A percentile compares a stretch with the other conserved stretches of the same genome.
Conservation (phyloP, 441 rosid genomes). For the Euphorbia schlechtendalii region DNA sequence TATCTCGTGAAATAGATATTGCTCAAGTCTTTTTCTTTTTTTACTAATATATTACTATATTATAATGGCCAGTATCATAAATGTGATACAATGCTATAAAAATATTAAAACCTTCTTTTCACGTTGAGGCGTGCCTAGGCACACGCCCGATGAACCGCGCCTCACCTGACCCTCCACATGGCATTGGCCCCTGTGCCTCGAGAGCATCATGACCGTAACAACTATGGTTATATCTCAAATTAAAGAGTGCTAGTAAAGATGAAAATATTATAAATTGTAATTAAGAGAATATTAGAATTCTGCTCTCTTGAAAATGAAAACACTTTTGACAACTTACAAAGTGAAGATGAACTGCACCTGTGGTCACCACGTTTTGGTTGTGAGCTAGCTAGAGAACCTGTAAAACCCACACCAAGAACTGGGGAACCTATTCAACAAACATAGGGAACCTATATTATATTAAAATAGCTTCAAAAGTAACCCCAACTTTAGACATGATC, state of each 20-base stretch:
- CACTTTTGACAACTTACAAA: background rate
- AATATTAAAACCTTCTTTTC: too few relatives aligned
- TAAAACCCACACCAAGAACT: slow-evolving; percentile 87
- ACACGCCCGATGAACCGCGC: too few relatives aligned
- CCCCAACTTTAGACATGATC: background rate
- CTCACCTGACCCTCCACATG: too few relatives aligned
- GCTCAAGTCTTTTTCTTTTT: too few relatives aligned
- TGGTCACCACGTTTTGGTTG: slow-evolving; percentile 77
- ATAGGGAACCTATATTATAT: background rate
- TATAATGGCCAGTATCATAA: too few relatives aligned
- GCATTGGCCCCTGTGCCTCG: too few relatives aligned
- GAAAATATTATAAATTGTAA: background rate
- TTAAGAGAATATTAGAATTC: background rate
- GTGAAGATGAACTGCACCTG: slow-evolving; percentile 32
- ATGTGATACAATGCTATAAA: too few relatives aligned
- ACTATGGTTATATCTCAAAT: background rate
- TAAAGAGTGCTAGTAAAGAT: background rate
- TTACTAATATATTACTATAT: too few relatives aligned
- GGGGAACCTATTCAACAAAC: slow-evolving; percentile 45
- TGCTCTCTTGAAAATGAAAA: background rate
- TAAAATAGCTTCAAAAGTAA: too few relatives aligned
- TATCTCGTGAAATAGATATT: too few relatives aligned
- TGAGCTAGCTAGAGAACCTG: slow-evolving; percentile 65
- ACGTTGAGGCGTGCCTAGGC: too few relatives aligned
- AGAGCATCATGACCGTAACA: too few relatives aligned